These are phyloP conservation scores for Anthracocystis panici-leucophaei DNA, from an alignment of 1,284 basidiomycete species.

Conservation along the genomic window DNA sequence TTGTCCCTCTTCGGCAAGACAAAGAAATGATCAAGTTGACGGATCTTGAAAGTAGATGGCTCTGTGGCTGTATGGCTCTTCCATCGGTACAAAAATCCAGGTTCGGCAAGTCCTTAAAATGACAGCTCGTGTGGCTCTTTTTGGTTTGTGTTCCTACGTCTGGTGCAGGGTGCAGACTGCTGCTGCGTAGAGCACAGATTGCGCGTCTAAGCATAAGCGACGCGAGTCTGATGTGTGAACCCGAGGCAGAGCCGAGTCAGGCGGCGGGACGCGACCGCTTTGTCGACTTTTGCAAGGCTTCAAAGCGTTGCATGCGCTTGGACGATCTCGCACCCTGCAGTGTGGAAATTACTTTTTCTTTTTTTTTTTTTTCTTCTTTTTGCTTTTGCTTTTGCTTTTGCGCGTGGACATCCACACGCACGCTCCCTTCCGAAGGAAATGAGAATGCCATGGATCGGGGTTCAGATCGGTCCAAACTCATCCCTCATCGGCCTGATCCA, in stretches of 20 bases:
- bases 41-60: too few species aligned
- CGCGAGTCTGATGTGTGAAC: constrained; percentile 1
- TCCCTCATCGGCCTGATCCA: too few species aligned
- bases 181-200: too few species aligned
- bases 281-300: not conserved
- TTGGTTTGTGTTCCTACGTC: too few species aligned
- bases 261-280: constrained; percentile 6
- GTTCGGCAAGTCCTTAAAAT: too few species aligned
- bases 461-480: not conserved
- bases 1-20: too few species aligned
- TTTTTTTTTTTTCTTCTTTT: too few species aligned
- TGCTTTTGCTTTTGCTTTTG: not conserved
- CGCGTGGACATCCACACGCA: not conserved
- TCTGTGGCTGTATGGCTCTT: too few species aligned
- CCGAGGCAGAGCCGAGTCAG: not conserved
- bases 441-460: not conserved
- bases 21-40: too few species aligned
- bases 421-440: not conserved
- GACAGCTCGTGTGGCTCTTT: too few species aligned
- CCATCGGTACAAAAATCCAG: too few species aligned
- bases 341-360: constrained; percentile 4
- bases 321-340: constrained; percentile 12
- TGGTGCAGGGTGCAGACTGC: too few species aligned
- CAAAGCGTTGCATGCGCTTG: not conserved
- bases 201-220: not conserved